Conservation (phyloP, 805 yeast species). For the Sugiyamaella floridensis region DNA sequence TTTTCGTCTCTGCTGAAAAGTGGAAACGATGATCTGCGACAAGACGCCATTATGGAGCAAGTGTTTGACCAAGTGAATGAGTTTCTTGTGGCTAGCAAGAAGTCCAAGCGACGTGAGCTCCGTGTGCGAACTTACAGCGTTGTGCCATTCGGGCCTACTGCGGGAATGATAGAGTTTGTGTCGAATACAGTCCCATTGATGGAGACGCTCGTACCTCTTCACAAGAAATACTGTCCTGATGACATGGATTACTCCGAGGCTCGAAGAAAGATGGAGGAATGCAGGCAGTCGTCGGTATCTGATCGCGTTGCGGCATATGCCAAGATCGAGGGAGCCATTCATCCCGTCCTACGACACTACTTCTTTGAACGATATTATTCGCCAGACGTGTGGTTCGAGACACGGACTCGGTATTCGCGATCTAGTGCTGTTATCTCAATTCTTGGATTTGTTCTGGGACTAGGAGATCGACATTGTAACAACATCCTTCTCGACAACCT, state of each 20-base stretch:
- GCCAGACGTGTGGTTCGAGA: slow-evolving; percentile 68
- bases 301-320: slow-evolving; percentile 32
- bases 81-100: slow-evolving; percentile 49
- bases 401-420: slow-evolving; percentile 57
- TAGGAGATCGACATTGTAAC: slow-evolving; percentile 93
- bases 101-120: slow-evolving; percentile 50
- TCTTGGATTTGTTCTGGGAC: slow-evolving; percentile 79
- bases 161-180: slow-evolving; percentile 90
- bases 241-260: slow-evolving; percentile 49
- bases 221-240: slow-evolving; percentile 39
- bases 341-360: slow-evolving; percentile 64
- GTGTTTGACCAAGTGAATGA: slow-evolving; percentile 82
- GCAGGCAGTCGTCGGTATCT: slow-evolving; percentile 33
- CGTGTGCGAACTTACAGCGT: slow-evolving; percentile 80
- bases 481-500: slow-evolving; percentile 72
- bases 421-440: slow-evolving; percentile 83
- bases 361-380: slow-evolving; percentile 61
- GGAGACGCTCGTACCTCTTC: slow-evolving; percentile 62
- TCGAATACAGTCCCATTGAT: slow-evolving; percentile 63
- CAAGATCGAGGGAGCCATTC: slow-evolving; percentile 43
- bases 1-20: slow-evolving; percentile 68
- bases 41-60: slow-evolving; percentile 97
- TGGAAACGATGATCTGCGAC: slow-evolving; percentile 86
- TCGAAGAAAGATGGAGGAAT: slow-evolving; percentile 53
- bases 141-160: slow-evolving; percentile 77